These are phyloP conservation scores for Tuber indicum DNA, from an alignment of 495 filamentous ascomycete genomes.

Conservation along the genomic window DNA sequence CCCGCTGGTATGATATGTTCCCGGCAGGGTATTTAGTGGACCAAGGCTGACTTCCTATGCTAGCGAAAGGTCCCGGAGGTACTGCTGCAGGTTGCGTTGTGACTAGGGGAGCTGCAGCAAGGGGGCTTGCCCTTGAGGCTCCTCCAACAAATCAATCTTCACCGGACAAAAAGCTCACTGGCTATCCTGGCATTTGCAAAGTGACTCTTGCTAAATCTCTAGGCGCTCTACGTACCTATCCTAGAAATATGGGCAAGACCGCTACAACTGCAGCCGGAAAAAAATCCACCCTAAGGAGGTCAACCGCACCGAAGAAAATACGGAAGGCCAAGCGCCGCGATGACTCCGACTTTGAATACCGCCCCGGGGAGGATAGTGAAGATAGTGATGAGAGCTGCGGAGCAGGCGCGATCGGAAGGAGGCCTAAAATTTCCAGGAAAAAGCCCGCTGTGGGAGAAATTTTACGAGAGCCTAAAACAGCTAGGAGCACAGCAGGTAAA, in stretches of 20 bases:
- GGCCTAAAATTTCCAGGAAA: neutral
- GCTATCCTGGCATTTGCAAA: neutral
- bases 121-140: neutral
- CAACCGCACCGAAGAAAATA: neutral
- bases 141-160: neutral
- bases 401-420: neutral
- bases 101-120: neutral
- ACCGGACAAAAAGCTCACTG: neutral
- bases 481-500: no score
- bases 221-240: neutral
- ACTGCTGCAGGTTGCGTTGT: neutral
- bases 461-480: neutral
- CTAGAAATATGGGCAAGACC: neutral
- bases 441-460: neutral
- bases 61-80: neutral
- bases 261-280: neutral
- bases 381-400: neutral
- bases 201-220: neutral
- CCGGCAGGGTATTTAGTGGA: neutral
- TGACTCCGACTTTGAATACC: neutral
- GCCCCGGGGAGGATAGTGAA: no score
- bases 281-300: neutral
- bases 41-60: neutral
- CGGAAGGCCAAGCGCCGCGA: rapidly evolving
- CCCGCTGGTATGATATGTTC: neutral